phyloP scores from a whole-genome alignment of 2,329 filamentous ascomycete species.

The Dryadomyces quercus-mongolicae region DNA sequence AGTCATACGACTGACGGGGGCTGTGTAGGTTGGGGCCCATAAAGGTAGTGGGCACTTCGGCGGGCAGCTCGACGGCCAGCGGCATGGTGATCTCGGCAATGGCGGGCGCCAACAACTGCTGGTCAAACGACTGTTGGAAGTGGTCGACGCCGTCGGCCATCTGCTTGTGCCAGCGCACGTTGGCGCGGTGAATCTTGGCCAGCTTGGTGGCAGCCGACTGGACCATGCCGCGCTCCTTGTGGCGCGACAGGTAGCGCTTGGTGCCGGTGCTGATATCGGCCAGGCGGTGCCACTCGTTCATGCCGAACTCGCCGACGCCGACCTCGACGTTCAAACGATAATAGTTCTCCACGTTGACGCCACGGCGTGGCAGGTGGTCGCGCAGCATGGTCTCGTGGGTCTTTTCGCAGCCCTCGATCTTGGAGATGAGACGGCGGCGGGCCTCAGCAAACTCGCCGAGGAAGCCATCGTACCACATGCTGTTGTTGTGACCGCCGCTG shows the following conservation, averaged over 20 bases:
- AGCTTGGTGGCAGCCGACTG: slow-evolving; percentile 67
- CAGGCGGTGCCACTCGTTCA: slow-evolving; percentile 97
- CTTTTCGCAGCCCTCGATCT: slow-evolving; percentile 90
- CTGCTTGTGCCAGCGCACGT: slow-evolving; percentile 35
- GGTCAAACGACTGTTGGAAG: too few species aligned
- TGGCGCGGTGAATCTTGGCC: slow-evolving; percentile 70
- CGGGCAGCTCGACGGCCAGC: slow-evolving; percentile 46
- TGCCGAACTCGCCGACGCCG: slow-evolving; percentile 91
- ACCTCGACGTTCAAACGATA: slow-evolving; percentile 95
- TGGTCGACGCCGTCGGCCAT: slow-evolving; percentile 9
- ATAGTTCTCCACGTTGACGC: slow-evolving; percentile 81
- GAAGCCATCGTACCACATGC: slow-evolving; percentile 90
- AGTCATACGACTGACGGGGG: slow-evolving; percentile 44
- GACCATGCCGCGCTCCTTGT: slow-evolving; percentile 65
- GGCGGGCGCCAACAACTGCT: not conserved
- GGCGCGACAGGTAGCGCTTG: slow-evolving; percentile 64
- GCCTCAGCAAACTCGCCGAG: slow-evolving; percentile 89
- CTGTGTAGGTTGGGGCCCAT: slow-evolving; percentile 20
- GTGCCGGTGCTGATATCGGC: slow-evolving; percentile 92
- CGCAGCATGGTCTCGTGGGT: slow-evolving; percentile 79
- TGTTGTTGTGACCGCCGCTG: slow-evolving; percentile 50
- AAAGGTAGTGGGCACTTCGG: slow-evolving; percentile 31
- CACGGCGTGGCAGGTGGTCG: slow-evolving; percentile 63
- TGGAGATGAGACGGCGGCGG: slow-evolving; percentile 67
- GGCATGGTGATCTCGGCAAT: slow-evolving; percentile 28